Evolutionary conservation across 768 basidiomycete genomes (phyloP).

Genomic region (Phaeotremella fagi): DNA sequence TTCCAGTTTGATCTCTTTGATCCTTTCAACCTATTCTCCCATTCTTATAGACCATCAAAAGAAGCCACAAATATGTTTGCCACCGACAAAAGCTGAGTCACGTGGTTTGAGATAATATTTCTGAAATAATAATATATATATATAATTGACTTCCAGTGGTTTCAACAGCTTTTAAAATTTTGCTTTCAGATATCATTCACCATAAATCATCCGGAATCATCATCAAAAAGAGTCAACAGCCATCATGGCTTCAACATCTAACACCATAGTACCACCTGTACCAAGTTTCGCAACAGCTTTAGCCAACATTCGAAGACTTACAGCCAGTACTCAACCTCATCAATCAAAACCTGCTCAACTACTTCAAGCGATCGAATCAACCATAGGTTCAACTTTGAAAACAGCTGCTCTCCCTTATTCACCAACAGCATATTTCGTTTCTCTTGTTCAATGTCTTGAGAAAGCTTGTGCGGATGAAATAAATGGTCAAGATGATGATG

Average conservation of each 20-base stretch:
- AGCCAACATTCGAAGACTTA: conserved; percentile 81
- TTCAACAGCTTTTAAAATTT: too few species aligned
- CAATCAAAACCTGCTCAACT: conserved; percentile 86
- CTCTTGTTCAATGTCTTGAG: conserved; percentile 48
- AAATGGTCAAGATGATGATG: conserved; percentile 51
- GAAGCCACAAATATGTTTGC: too few species aligned
- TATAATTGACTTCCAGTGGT: too few species aligned
- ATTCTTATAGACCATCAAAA: too few species aligned
- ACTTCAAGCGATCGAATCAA: conserved; percentile 73
- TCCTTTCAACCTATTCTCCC: too few species aligned
- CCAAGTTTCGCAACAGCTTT: conserved; percentile 49
- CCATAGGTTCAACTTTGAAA: conserved; percentile 37
- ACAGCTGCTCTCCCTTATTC: conserved; percentile 51
- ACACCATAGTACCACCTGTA: neutral
- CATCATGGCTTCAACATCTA: conserved; percentile 6
- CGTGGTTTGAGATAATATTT: too few species aligned
- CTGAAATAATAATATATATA: too few species aligned
- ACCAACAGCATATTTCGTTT: conserved; percentile 95
- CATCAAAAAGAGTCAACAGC: neutral
- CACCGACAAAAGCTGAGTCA: too few species aligned
- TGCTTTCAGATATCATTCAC: too few species aligned
- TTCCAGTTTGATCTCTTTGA: too few species aligned
- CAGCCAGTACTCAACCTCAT: conserved; percentile 70
- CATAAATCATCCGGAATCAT: too few species aligned
- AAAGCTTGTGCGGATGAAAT: conserved; percentile 38